phyloP scores from a whole-genome alignment of 164 flowering plant species.

The Stephania yunnanensis region DNA sequence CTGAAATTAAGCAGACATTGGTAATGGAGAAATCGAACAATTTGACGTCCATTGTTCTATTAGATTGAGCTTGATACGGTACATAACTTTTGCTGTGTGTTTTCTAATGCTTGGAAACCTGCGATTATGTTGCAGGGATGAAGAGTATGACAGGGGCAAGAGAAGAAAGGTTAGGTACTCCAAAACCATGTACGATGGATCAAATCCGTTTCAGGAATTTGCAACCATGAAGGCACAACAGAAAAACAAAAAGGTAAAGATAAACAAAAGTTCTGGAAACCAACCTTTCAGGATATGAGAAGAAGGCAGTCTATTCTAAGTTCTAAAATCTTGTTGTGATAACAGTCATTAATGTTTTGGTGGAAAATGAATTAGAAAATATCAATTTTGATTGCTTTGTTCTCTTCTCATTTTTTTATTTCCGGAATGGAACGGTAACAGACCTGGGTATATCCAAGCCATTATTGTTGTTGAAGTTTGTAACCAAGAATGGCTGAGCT shows the following conservation, averaged over 20 bases:
- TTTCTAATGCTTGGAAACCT: background rate
- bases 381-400: background rate
- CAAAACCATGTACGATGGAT: conserved; percentile 39
- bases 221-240: conserved; percentile 38
- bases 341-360: background rate
- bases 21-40: no score
- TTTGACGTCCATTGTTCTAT: no score
- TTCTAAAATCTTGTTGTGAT: background rate
- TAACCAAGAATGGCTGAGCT: background rate
- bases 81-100: background rate
- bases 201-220: conserved; percentile 72
- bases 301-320: background rate
- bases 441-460: background rate
- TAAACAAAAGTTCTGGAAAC: conserved; percentile 33
- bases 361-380: background rate
- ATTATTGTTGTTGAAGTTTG: background rate
- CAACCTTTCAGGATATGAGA: conserved; percentile 60
- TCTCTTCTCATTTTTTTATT: background rate
- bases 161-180: conserved; percentile 54
- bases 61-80: background rate
- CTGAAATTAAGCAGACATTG: no score
- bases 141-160: conserved; percentile 81
- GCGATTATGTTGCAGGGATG: conserved; percentile 52
- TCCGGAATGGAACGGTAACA: background rate
- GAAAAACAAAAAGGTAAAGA: conserved; percentile 32